Base-by-base conservation (phyloP, 352 stramenopile species). In the Phytophthora litchii region DNA sequence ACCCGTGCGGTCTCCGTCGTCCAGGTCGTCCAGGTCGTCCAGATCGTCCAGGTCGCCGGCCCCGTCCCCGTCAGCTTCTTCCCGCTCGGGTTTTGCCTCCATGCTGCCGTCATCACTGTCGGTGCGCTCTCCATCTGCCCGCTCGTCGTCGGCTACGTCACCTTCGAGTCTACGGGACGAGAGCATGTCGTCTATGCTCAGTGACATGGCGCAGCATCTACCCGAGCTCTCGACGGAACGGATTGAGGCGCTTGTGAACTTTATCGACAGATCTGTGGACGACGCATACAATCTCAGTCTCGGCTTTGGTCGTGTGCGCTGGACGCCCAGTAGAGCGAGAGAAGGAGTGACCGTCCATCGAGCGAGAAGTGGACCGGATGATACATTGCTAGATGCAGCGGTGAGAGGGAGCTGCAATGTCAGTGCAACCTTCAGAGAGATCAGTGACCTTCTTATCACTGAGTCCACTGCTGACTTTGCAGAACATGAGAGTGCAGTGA, bases 231-330 rank as follows among this genome's bases (percentile, higher is more conserved):
- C 72, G 12, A n/a, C 55, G 21, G 76, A 84, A 11, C 58, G 63
- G 11, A 21, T 64, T 6, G 54, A 79, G 23, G 74, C 73, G 42
- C 76, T 90, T 29, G 78, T 89, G 10, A 74, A 91, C 48, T 88
- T 91, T 65, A 83, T 91, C 35, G 85, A 94, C 70, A 72, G 63
- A 27, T 85, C 82, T 4, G 81, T 94, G 21, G 83, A 91, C 60
- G 81, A 91, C 62, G 85, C 85, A 19, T 89, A 92, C 65, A 89
- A 89, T 38, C 66, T 94, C 27, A 91, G 81, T 52, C 78, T 91
- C 45, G 83, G 82, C 50, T 89, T 91, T 47, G 83, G 85, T 1
- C 74, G 79, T 35, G 78, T 94, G 48, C 77, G 78, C 35, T 94
- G 85, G 85, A 72, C 85, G 38, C 74, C 79, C 38, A 78, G 74